Evolutionary conservation across 768 basidiomycete species (phyloP), one percentile per base, ranked within the genome.

Genomic region (Russula sp.): DNA sequence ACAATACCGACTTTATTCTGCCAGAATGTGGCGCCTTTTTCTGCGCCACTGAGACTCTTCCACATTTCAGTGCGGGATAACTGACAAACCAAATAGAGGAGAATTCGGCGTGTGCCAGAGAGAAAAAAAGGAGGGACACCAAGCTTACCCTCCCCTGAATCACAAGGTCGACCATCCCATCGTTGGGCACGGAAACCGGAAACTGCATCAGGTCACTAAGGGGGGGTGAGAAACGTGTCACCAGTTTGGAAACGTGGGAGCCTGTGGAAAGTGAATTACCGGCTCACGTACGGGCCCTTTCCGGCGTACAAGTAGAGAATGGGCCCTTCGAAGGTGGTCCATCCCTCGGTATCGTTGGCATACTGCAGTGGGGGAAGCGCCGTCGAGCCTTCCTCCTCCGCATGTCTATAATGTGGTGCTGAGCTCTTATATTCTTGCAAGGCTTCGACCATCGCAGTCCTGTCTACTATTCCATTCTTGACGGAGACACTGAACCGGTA

Each of bases 151-250:
- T 66, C 59, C 83, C 80, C 77, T 91, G 85, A 44, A 81, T 77
- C 48, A 82, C 80, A 48, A 94, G 72, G 68, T 93, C 91, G 57
- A 94, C 84, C 35, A 85, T 72, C 0, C 91, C 90, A 69, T 94
- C 90, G 63, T 88, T 83, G 0, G 90, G 88, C 55, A 87, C 71
- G 22, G 89, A 89, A 4, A 90, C 85, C 0, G 91, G 93, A 70
- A 93, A 94, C 31, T 90, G 84, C 86, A 93, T 87, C 42, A 88
- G 78, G 61, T 88, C 86, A 18, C 87, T 87, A 31, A 16, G 56
- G 63, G 14, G 45, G 35, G 35, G 20, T 11, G 14, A 40, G 37
- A 35, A n/a, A 11, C 44, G 44, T n/a, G 59, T 20, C 59, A 56
- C 61, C 56, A 66, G 57, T 13, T 18, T 37, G 62, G 51, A 62